phyloP scores from a whole-genome alignment of 176 grass and related monocot species.

The sorghum (Sorghum bicolor) region Sorghum_bicolor_NCBIv3 NC_012871.2:66107501-66108000 shows the following conservation, averaged over 20 bases:
- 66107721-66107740: slow-evolving; percentile 25
- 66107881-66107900: slow-evolving; percentile 14
- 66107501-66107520: slow-evolving; percentile 28
- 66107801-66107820: slow-evolving; percentile 44
- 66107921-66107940: slow-evolving; percentile 55
- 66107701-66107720: slow-evolving; percentile 58
- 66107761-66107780: not conserved
- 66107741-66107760: slow-evolving; percentile 23
- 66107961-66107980: slow-evolving; percentile 68
- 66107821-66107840: slow-evolving; percentile 38
- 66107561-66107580: not conserved
- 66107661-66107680: slow-evolving; percentile 42
- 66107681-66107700: slow-evolving; percentile 8
- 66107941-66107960: slow-evolving; percentile 69
- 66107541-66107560: not conserved
- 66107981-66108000: slow-evolving; percentile 74
- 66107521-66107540: not conserved
- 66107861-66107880: not conserved
- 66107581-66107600: not conserved
- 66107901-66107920: slow-evolving; percentile 88
- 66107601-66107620: not conserved
- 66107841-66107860: slow-evolving; percentile 1
- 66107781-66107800: slow-evolving; percentile 26
- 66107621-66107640: not conserved
- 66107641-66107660: slow-evolving; percentile 45